Conservation (phyloP, 164 flowering plant genomes). For the Macadamia integrifolia region DNA sequence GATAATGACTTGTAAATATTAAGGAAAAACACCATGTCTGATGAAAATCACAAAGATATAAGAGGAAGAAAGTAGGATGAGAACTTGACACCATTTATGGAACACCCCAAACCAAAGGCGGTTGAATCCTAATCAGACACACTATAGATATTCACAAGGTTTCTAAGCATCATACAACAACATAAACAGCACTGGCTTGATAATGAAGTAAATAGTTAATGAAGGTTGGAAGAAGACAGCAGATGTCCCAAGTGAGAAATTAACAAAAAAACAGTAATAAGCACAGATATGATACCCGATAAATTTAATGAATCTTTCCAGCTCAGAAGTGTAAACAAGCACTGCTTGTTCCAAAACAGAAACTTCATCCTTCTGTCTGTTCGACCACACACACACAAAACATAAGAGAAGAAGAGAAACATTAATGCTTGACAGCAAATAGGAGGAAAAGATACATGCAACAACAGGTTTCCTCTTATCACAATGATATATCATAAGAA, state of each 20-base stretch:
- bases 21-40: too few relatives aligned
- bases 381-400: constrained; percentile 1
- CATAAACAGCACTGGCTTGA: too few relatives aligned
- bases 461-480: too few relatives aligned
- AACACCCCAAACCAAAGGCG: too few relatives aligned
- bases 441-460: background rate
- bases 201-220: too few relatives aligned
- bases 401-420: background rate
- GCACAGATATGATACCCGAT: constrained; percentile 45
- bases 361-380: constrained; percentile 45
- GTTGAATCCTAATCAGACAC: too few relatives aligned
- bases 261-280: background rate
- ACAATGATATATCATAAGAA: background rate
- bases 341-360: constrained; percentile 62
- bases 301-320: constrained; percentile 68
- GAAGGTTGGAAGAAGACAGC: too few relatives aligned
- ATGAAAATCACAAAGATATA: too few relatives aligned
- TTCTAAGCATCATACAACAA: background rate
- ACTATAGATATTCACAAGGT: background rate
- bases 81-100: too few relatives aligned
- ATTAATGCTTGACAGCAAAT: constrained; percentile 1
- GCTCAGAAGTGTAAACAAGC: constrained; percentile 65
- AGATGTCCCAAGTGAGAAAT: too few relatives aligned
- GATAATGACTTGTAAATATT: too few relatives aligned
- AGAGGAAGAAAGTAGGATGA: too few relatives aligned